These are phyloP conservation scores for Stachybotrys chartarum DNA, from an alignment of 2,329 filamentous ascomycete genomes.

Conservation along the genomic window DNA sequence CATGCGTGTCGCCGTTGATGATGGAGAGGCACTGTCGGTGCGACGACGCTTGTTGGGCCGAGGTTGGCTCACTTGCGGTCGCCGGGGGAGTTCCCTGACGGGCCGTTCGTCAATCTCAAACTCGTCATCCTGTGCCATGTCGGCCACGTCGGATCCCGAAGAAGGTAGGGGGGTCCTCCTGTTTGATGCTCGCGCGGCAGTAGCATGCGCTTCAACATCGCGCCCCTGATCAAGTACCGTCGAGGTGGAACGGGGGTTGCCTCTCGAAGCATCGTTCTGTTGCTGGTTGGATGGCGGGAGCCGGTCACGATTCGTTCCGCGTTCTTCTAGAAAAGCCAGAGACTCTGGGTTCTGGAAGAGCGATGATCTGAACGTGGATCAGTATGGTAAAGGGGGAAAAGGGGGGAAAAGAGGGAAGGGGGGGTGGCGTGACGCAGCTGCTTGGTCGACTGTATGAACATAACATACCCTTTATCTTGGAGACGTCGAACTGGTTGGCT, in stretches of 20 bases:
- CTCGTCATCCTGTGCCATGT: slow-evolving; percentile 7
- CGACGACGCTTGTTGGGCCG: slow-evolving; percentile 5
- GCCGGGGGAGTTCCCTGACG: slow-evolving; percentile 9
- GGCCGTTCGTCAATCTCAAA: slow-evolving; percentile 22
- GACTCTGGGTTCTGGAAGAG: slow-evolving; percentile 12
- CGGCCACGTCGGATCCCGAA: no score
- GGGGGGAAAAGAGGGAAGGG: no score
- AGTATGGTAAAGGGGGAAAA: no score
- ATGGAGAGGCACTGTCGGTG: slow-evolving; percentile 1
- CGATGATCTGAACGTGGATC: slow-evolving; percentile 6
- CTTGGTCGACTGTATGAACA: background rate
- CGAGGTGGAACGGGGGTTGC: no score
- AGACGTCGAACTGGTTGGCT: background rate
- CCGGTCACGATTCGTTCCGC: slow-evolving; percentile 1
- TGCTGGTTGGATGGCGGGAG: slow-evolving; percentile 14
- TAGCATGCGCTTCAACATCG: no score
- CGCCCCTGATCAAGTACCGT: no score
- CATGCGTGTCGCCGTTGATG: background rate
- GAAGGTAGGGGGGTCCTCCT: no score
- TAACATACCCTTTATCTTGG: background rate
- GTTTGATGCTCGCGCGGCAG: no score
- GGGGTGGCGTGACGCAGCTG: no score
- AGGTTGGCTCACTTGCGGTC: no score
- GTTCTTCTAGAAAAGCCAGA: slow-evolving; percentile 9
- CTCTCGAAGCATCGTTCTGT: slow-evolving; percentile 2